Evolutionary conservation across 1,284 basidiomycete species (phyloP).

Genomic region (Ustilago cynodontis): DNA sequence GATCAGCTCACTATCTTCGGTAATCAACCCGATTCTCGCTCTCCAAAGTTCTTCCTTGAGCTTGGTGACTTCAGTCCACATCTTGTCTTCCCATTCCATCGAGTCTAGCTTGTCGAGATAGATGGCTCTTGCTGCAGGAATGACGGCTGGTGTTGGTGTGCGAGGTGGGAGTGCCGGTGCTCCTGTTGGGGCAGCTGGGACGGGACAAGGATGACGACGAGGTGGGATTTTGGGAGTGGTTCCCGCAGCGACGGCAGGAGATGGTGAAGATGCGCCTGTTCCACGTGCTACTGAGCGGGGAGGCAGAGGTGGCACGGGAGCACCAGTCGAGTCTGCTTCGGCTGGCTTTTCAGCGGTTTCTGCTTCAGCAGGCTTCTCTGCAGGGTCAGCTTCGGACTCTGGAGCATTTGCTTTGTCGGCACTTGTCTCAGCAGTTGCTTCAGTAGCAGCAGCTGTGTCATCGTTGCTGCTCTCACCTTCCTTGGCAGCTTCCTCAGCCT

Average conservation of each 20-base stretch:
- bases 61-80: constrained; percentile 61
- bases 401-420: not conserved
- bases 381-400: not conserved
- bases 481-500: constrained; percentile 12
- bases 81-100: constrained; percentile 63
- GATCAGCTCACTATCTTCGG: constrained; percentile 7
- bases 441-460: not conserved
- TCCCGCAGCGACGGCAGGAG: constrained; percentile 3
- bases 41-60: constrained; percentile 62
- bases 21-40: constrained; percentile 50
- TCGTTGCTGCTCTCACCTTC: not conserved
- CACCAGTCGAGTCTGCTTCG: constrained; percentile 11
- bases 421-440: not conserved
- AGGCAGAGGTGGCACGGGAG: constrained; percentile 29
- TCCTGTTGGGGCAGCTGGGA: not conserved
- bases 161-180: constrained; percentile 11
- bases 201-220: constrained; percentile 19
- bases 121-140: constrained; percentile 21
- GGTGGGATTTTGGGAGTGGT: constrained; percentile 24
- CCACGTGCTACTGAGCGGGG: constrained; percentile 33
- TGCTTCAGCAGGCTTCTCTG: not conserved
- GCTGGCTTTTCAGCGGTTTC: constrained; percentile 3
- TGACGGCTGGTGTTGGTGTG: not conserved
- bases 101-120: constrained; percentile 32
- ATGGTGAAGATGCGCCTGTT: constrained; percentile 16